These are phyloP conservation scores for Leucoagaricus sp. DNA, from an alignment of 1,284 basidiomycete genomes.

Conservation along the genomic window DNA sequence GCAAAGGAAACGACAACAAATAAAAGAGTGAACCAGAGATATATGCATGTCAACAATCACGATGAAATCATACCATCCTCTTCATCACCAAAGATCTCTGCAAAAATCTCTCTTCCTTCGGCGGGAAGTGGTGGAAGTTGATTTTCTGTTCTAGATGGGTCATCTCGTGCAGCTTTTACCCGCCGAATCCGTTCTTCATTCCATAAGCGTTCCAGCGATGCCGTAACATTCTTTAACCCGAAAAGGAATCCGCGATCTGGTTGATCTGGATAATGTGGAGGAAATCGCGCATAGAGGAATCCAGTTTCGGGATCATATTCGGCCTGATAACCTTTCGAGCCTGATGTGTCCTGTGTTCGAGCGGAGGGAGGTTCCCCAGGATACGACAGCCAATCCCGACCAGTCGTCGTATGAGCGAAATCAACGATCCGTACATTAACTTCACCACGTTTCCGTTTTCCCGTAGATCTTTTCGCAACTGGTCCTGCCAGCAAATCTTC, in stretches of 20 bases:
- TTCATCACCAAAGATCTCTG: constrained; percentile 68
- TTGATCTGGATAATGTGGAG: constrained; percentile 85
- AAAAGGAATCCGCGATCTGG: constrained; percentile 95
- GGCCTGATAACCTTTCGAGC: constrained; percentile 79
- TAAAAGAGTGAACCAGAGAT: not conserved
- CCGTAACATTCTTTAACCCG: constrained; percentile 83
- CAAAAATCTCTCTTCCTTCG: constrained; percentile 77
- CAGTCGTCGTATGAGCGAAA: constrained; percentile 98
- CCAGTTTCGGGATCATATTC: constrained; percentile 80
- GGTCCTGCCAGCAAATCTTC: constrained; percentile 73
- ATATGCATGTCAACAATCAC: constrained; percentile 33
- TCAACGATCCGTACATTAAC: constrained; percentile 97
- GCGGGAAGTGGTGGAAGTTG: constrained; percentile 64
- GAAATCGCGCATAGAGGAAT: constrained; percentile 84
- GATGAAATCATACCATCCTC: constrained; percentile 78
- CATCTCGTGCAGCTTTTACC: constrained; percentile 64
- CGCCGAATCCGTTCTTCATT: constrained; percentile 75
- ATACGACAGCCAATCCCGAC: constrained; percentile 83
- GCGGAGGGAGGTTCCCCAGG: constrained; percentile 43
- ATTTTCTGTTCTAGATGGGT: constrained; percentile 43
- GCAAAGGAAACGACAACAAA: not conserved
- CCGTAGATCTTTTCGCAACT: constrained; percentile 57
- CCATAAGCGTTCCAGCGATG: constrained; percentile 81
- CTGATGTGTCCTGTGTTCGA: constrained; percentile 41
- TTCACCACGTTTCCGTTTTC: constrained; percentile 80